Evolutionary conservation across 305 asterid species (phyloP).

Genomic region (Fraxinus xanthoxyloides): DNA sequence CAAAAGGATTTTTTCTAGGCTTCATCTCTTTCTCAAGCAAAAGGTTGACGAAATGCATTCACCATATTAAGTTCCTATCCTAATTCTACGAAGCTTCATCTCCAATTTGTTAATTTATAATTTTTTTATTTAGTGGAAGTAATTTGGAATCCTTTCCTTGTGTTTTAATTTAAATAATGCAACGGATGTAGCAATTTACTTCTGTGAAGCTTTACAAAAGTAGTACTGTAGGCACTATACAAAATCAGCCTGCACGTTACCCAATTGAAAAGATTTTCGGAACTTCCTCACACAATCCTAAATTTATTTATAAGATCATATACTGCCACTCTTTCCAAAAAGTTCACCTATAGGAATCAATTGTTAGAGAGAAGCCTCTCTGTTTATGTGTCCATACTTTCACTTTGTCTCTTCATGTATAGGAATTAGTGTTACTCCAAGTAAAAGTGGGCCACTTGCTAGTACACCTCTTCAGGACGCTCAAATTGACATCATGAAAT

Average conservation of each 20-base stretch:
- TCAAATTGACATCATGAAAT: neutral
- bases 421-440: neutral
- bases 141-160: neutral
- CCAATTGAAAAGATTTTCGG: neutral
- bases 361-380: neutral
- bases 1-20: neutral
- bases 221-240: neutral
- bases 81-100: neutral
- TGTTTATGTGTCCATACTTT: neutral
- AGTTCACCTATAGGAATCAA: neutral
- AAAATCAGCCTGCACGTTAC: neutral
- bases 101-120: neutral
- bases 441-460: neutral
- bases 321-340: neutral
- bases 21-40: neutral
- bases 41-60: neutral
- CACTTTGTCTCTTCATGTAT: neutral
- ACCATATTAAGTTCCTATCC: neutral
- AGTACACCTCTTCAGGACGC: neutral
- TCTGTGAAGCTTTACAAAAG: neutral
- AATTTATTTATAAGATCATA: neutral
- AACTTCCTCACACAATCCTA: neutral
- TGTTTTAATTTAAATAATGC: neutral
- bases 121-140: no score
- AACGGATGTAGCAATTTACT: neutral